A percentile compares a stretch with the other conserved stretches of the same genome.
These are phyloP conservation scores for Phaffia australis DNA, from an alignment of 768 basidiomycete genomes.

Conservation along the genomic window DNA sequence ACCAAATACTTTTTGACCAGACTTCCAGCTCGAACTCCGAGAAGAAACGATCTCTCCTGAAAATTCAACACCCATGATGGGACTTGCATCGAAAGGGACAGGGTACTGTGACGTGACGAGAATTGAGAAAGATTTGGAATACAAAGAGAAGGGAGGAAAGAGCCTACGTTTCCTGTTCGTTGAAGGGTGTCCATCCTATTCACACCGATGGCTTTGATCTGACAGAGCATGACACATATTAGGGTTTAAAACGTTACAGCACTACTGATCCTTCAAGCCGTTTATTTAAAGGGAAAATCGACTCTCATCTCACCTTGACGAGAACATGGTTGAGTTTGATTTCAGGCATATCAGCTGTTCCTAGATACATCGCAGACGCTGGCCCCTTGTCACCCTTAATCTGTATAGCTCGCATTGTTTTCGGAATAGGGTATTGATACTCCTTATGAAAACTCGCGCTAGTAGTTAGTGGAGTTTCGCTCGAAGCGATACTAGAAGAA, in stretches of 20 bases:
- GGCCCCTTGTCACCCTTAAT: conserved; percentile 67
- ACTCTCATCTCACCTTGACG: conserved; percentile 52
- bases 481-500: no score
- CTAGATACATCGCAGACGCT: conserved; percentile 65
- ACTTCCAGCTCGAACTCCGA: conserved; percentile 43
- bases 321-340: conserved; percentile 54
- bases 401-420: conserved; percentile 62
- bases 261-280: no score
- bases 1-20: conserved; percentile 66
- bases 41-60: conserved; percentile 49
- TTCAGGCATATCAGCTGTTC: conserved; percentile 55
- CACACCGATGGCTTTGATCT: conserved; percentile 76
- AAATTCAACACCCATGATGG: conserved; percentile 79
- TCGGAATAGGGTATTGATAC: no score
- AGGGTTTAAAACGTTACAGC: no score
- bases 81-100: conserved; percentile 60
- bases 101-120: conserved; percentile 45
- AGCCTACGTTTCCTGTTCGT: conserved; percentile 40
- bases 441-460: no score
- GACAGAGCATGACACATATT: background rate
- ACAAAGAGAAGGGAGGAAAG: background rate
- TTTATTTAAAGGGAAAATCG: no score
- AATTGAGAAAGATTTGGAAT: background rate
- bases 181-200: conserved; percentile 77
- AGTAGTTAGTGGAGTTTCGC: no score